Conservation (phyloP, 1,139 yeast species). For the Kodamaea arcana region DNA sequence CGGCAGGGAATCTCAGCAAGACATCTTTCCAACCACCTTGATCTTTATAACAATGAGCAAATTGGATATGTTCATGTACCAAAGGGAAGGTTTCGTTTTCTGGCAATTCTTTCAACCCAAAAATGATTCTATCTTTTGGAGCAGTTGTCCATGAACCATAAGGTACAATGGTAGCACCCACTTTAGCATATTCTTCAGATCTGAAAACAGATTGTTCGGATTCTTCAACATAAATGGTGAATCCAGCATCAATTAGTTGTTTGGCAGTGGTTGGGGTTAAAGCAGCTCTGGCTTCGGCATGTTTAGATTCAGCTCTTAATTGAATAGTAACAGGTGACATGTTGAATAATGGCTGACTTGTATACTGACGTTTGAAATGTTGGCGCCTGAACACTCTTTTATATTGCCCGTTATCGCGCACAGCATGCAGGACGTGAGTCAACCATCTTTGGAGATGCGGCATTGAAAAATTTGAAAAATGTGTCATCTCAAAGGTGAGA, state of each 20-base stretch:
- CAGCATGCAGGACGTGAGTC: too few species aligned
- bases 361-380: neutral
- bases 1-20: constrained; percentile 80
- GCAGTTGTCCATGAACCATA: constrained; percentile 91
- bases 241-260: constrained; percentile 81
- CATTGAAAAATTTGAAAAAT: too few species aligned
- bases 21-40: constrained; percentile 98
- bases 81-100: constrained; percentile 88
- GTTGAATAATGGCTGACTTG: too few species aligned
- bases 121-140: constrained; percentile 81
- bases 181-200: constrained; percentile 67
- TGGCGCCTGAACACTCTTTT: too few species aligned
- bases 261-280: constrained; percentile 89
- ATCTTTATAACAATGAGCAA: constrained; percentile 97
- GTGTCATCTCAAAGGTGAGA: too few species aligned
- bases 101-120: constrained; percentile 94
- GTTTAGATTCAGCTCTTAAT: constrained; percentile 94
- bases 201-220: constrained; percentile 78
- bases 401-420: too few species aligned
- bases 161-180: constrained; percentile 86
- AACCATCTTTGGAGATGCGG: too few species aligned
- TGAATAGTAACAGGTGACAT: constrained; percentile 52
- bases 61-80: constrained; percentile 92
- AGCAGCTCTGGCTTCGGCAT: constrained; percentile 95
- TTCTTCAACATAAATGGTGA: constrained; percentile 81